These are phyloP conservation scores for Triticum monococcum DNA, from an alignment of 176 grass and related monocot genomes.

Conservation along the genomic window DNA sequence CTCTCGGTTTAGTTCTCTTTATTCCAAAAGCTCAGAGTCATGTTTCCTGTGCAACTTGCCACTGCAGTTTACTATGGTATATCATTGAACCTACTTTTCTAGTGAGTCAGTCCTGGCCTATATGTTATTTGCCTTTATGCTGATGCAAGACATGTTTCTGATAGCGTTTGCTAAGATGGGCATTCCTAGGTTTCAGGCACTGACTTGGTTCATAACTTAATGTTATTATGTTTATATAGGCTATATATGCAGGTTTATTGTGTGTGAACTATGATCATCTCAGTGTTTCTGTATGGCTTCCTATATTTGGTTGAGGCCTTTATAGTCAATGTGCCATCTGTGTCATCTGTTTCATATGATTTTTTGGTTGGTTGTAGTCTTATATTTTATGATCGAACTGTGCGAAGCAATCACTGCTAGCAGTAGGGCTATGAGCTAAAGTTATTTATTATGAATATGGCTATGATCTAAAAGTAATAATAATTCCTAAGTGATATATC, in stretches of 20 bases:
- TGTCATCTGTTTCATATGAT: neutral
- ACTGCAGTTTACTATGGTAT: neutral
- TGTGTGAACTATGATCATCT: neutral
- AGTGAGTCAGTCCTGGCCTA: neutral
- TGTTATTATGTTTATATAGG: neutral
- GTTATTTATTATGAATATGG: neutral
- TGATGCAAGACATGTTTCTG: neutral
- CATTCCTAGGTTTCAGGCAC: conserved; percentile 12
- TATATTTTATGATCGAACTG: neutral
- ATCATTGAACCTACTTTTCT: neutral
- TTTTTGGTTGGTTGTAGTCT: neutral
- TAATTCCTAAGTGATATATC: neutral
- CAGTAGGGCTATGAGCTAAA: neutral
- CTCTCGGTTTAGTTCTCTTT: neutral
- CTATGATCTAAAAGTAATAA: neutral
- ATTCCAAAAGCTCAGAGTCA: neutral
- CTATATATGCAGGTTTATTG: neutral
- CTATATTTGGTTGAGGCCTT: neutral
- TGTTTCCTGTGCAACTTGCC: neutral
- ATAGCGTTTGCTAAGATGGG: neutral
- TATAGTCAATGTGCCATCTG: neutral
- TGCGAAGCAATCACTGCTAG: neutral
- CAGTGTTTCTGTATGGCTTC: neutral
- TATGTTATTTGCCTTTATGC: neutral
- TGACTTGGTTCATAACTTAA: neutral